These are phyloP conservation scores for Globisporangium okanoganense DNA, from an alignment of 352 stramenopile genomes.

Conservation along the genomic window DNA sequence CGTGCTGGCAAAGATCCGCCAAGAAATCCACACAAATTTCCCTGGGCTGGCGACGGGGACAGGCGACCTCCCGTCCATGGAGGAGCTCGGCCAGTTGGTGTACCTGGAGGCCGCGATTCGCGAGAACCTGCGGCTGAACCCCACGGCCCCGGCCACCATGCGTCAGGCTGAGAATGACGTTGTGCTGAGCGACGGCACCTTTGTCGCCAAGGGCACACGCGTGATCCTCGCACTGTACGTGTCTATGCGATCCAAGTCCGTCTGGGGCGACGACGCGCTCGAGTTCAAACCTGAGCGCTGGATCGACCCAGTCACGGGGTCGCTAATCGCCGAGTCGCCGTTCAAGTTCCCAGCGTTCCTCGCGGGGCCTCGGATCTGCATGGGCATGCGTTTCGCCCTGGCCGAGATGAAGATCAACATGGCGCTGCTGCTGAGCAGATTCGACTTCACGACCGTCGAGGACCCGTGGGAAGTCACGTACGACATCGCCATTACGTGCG, in stretches of 20 bases:
- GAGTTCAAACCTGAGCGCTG: conserved; percentile 35
- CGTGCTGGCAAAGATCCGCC: background rate
- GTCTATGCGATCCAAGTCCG: background rate
- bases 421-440: background rate
- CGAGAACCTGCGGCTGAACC: background rate
- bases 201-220: background rate
- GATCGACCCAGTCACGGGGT: conserved; percentile 8
- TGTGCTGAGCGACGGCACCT: background rate
- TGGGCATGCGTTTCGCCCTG: background rate
- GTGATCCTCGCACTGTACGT: background rate
- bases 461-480: background rate
- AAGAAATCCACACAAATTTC: background rate
- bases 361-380: background rate
- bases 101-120: background rate
- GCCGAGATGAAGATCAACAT: background rate
- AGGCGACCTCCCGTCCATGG: background rate
- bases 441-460: background rate
- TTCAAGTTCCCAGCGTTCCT: background rate
- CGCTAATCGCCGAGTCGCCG: background rate
- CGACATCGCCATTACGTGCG: background rate
- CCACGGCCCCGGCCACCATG: background rate
- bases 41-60: background rate
- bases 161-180: background rate
- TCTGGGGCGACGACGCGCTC: background rate
- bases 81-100: background rate